These are phyloP conservation scores for Conringia planisiliqua DNA, from an alignment of 345 rosid genomes.

Conservation along the genomic window DNA sequence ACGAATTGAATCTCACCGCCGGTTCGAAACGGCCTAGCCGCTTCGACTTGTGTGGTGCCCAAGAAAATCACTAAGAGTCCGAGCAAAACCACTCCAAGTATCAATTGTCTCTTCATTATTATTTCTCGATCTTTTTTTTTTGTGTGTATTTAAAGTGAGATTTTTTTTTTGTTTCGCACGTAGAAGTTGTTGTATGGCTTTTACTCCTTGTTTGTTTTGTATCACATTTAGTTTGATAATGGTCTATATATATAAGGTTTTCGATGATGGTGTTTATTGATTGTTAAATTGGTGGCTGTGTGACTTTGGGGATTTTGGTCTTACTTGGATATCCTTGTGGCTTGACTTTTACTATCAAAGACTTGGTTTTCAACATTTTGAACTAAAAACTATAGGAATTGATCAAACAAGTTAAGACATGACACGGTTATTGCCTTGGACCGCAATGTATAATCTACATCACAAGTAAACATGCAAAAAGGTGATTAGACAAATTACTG, in stretches of 20 bases:
- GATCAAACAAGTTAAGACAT: conserved; percentile 32
- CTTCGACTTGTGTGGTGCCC: conserved; percentile 22
- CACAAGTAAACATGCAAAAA: conserved; percentile 3
- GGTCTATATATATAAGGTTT: conserved; percentile 26
- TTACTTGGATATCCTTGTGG: conserved; percentile 9
- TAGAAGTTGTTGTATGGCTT: conserved; percentile 23
- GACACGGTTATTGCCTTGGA: conserved; percentile 33
- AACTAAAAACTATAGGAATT: conserved; percentile 22
- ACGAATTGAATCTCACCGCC: conserved; percentile 19
- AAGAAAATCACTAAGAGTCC: conserved; percentile 21
- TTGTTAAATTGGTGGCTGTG: conserved; percentile 13
- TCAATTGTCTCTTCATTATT: conserved; percentile 28
- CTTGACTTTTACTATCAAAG: conserved; percentile 35
- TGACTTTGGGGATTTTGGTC: conserved; percentile 17
- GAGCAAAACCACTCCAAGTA: conserved; percentile 17
- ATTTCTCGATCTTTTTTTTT: background rate
- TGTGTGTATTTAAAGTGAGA: background rate
- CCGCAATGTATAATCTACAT: conserved; percentile 13
- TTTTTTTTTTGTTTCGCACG: background rate
- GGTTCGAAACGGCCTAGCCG: conserved; percentile 24
- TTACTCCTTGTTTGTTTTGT: conserved; percentile 23
- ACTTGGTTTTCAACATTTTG: conserved; percentile 31
- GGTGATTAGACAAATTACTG: background rate
- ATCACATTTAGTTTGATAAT: background rate
- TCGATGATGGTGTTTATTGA: conserved; percentile 7